Base-by-base conservation (phyloP, 495 filamentous ascomycete species). In the Penicillium desertorum region DNA sequence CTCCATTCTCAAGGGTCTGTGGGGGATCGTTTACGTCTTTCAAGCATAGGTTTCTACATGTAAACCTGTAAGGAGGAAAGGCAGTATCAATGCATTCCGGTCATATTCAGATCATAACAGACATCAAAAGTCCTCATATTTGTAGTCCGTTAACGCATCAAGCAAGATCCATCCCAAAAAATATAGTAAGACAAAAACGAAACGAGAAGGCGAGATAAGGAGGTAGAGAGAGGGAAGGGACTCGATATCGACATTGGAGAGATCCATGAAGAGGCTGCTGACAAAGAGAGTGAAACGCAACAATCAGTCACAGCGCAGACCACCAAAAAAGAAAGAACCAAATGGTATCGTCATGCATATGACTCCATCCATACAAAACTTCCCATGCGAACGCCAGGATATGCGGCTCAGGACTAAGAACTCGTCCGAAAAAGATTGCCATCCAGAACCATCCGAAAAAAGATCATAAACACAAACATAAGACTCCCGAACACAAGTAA, bases 311-410 rank as follows among this genome's bases (percentile, higher is more conserved):
- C n/a, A 32, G 10, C 27, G 65, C 59, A 66, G 54, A 55, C 67
- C 63, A 65, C 61, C 61, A 59, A 51, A 61, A 32, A 56, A 11
- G 46, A 52, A 54, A 34, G 6, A 51, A 63, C 59, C 65, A 65
- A 72, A 63, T 67, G 73, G 69, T 73, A 74, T 75, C 65, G 68
- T 70, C 68, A 75, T 72, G 70, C 68, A 70, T 65, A 64, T 53
- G 59, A 64, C 58, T 59, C 61, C 63, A 68, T 62, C 57, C 66
- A 67, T 56, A 66, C 59, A 45, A 60, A 47, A 22, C 47, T 51
- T 65, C 64, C 61, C 51, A 58, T 49, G 45, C 41, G 57, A 57
- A 76, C 71, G 67, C 74, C 74, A 66, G 62, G 66, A 47, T 10
- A 55, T 55, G 44, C 44, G 47, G 53, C 43, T 46, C 53, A 43